Base-by-base conservation (phyloP, 257 asterid genomes). In the Primulina huaijiensis region DNA sequence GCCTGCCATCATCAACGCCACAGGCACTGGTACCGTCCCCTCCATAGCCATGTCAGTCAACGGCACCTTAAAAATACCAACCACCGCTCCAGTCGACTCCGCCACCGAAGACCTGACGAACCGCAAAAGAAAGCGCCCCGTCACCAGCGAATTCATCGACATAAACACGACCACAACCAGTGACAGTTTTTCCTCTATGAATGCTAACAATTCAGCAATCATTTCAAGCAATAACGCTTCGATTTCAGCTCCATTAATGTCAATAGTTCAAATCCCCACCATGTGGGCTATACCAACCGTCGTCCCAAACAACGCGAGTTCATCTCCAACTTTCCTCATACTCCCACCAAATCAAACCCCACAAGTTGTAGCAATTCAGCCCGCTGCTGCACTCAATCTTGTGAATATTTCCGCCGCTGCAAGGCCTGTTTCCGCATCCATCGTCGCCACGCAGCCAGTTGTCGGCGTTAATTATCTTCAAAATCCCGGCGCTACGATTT, bases 11-110 rank as follows among this genome's bases (percentile, higher is more conserved):
- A 77, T 84, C 60, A 83, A 88, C 68, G 96, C 92, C 46, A 86
- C 92, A 12, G 90, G 95, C 0, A 86, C 92, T 2, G 92, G 92
- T 3, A 88, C 92, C 5, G 75, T 84, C 71, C 95, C 95, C 61
- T 87, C 95, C 37, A 86, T 88, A 31, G 90, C 95, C 66, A 79
- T 70, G 59, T 85, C 92, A 1, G 89, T 89, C 74, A 89, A 87
- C 80, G 92, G 94, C 25, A 74, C 87, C 0, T 60, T 85, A 3
- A 83, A 81, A 66, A 75, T 89, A 71, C 94, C 90, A 60, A 87
- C 89, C 72, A 37, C 79, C 62, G 17, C 76, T 14, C 12, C 71
- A 2, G 0, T 59, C 52, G 0, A 79, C 57, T 1, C 64, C 27
- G 7, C 74, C 65, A 7, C 71, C 53, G 73, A 67, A 19, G 71